Percentiles rank a stretch among this genome's conserved stretches.
Evolutionary conservation across 2,329 filamentous ascomycete species (phyloP).

Genomic region (Fusarium humuli): DNA sequence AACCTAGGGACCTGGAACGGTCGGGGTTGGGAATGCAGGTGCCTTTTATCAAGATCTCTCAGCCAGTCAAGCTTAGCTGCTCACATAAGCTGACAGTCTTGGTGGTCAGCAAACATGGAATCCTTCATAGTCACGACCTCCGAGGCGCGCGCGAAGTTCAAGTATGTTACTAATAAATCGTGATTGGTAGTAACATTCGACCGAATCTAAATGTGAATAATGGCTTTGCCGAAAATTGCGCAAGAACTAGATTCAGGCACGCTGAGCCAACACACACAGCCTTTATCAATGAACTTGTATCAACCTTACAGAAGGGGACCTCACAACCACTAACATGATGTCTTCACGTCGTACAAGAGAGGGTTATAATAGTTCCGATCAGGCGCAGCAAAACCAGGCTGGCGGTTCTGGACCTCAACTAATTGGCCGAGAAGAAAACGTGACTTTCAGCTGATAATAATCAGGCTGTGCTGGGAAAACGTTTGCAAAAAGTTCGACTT

Average conservation of each 20-base stretch:
- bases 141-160: neutral
- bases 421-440: neutral
- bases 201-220: no score
- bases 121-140: neutral
- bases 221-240: no score
- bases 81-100: conserved; percentile 4
- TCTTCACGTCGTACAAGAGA: neutral
- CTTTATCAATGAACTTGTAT: no score
- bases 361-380: neutral
- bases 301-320: neutral
- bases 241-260: neutral
- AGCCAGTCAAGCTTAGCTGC: accelerated
- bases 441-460: no score
- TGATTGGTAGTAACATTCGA: no score
- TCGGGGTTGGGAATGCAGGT: neutral
- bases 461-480: no score
- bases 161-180: neutral
- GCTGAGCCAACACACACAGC: neutral
- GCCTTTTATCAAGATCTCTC: neutral
- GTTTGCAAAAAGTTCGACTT: no score
- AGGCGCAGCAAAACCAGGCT: accelerated
- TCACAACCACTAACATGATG: neutral
- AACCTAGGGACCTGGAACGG: accelerated
- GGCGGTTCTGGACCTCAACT: accelerated
- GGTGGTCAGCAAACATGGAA: neutral